Base-by-base conservation (phyloP, 2,329 filamentous ascomycete genomes). In the Bipolaris sorokiniana region DNA sequence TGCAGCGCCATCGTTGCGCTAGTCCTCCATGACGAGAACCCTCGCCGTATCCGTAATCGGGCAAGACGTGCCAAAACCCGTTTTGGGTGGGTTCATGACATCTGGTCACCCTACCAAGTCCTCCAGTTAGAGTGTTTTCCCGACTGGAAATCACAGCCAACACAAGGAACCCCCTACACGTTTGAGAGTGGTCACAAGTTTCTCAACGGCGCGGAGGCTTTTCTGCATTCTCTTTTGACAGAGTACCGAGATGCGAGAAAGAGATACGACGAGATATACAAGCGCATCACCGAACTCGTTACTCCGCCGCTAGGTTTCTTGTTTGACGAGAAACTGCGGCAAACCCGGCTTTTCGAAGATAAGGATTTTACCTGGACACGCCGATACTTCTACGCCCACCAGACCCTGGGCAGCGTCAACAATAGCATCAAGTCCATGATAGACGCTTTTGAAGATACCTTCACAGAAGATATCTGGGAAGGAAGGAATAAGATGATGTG, bases 361-460 rank as follows among this genome's bases (percentile, higher is more conserved):
- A 78, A 80, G 50, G 74, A 84, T 52, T 87, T 86, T 64, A 87
- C 85, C 1, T 87, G 85, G 74, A 86, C 84, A 15, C 78, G 84
- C 0, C 80, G 85, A 15, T 87, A 88, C 65, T 88, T 87, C 66
- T 88, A 85, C 81, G 84, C 84, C 0, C 86, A 83, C 64, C 85
- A 87, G 71, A 85, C 84, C 2, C 79, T 87, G 3, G 84, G 83
- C 34, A 82, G 84, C 33, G 82, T 87, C 64, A 87, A 86, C 63
- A 83, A 84, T 47, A 81, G 81, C 59, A 85, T 88, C 67, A 83
- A 84, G 62, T 78, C 82, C 28, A 86, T 87, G 79, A 77, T 85
- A 9, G 77, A 83, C 45, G 79, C 83, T 9, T 87, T 85, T 65
- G 75, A 81, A 51, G 81, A 85, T 51, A 84, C 81, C 2, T 87